Evolutionary conservation across 139 green algal genomes (phyloP).

Genomic region (Chlamydomonas sphaeroides): DNA sequence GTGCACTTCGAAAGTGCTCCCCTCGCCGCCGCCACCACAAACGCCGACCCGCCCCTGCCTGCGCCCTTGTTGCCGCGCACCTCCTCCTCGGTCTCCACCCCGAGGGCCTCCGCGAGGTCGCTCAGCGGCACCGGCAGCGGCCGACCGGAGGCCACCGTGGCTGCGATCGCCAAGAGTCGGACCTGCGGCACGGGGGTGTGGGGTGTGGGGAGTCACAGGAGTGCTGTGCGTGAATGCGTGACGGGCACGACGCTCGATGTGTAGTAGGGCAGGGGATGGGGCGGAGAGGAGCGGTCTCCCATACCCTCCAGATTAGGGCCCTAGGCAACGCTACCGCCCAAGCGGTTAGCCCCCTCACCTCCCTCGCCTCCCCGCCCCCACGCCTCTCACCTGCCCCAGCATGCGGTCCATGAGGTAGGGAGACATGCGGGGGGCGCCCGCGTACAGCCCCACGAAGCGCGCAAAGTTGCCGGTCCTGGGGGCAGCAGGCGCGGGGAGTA

Average conservation of each 20-base stretch:
- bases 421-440: slow-evolving; percentile 64
- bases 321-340: no score
- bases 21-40: background rate
- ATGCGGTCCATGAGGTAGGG: slow-evolving; percentile 76
- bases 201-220: no score
- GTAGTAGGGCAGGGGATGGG: no score
- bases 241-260: no score
- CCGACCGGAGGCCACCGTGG: slow-evolving; percentile 26
- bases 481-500: no score
- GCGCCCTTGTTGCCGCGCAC: background rate
- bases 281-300: no score
- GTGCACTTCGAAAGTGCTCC: no score
- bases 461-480: slow-evolving; percentile 49
- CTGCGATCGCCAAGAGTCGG: slow-evolving; percentile 8
- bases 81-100: slow-evolving; percentile 48
- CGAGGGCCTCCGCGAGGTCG: slow-evolving; percentile 27
- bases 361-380: no score
- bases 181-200: slow-evolving; percentile 2
- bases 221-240: no score
- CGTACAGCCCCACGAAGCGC: slow-evolving; percentile 65
- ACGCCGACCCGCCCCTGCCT: no score
- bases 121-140: slow-evolving; percentile 43
- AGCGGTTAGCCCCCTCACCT: no score
- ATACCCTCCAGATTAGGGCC: no score
- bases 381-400: slow-evolving; percentile 42